Evolutionary conservation across 2,329 filamentous ascomycete genomes (phyloP).

Genomic region (Xylaria sp.): DNA sequence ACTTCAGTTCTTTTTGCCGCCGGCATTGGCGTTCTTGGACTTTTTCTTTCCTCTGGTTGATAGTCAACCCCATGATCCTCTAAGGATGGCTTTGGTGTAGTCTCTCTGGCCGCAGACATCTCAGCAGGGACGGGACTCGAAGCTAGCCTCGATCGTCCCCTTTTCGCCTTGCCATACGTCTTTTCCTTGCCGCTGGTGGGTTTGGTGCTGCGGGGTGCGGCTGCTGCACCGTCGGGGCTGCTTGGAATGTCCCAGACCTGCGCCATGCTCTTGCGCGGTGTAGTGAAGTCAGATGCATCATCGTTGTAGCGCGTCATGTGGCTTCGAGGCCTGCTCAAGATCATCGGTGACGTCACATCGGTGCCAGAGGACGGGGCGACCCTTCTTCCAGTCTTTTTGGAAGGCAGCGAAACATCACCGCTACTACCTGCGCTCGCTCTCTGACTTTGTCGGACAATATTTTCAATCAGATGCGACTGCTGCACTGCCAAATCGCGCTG

Average conservation of each 20-base stretch:
- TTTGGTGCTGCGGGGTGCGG: slow-evolving; percentile 23
- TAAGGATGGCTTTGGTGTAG: slow-evolving; percentile 1
- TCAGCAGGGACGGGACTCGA: slow-evolving; percentile 31
- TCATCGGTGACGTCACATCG: slow-evolving; percentile 44
- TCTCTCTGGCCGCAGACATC: slow-evolving; percentile 33
- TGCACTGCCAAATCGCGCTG: slow-evolving; percentile 44
- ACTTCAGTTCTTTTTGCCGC: slow-evolving; percentile 36
- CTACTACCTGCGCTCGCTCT: slow-evolving; percentile 47
- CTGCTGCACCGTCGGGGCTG: slow-evolving; percentile 39
- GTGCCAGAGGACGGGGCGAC: slow-evolving; percentile 44
- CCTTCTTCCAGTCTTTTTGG: slow-evolving; percentile 39
- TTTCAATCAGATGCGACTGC: slow-evolving; percentile 47
- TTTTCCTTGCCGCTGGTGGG: slow-evolving; percentile 33
- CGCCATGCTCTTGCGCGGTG: slow-evolving; percentile 42
- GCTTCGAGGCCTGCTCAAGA: slow-evolving; percentile 34
- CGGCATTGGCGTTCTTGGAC: slow-evolving; percentile 17
- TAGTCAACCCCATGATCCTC: slow-evolving; percentile 20
- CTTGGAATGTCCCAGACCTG: slow-evolving; percentile 50
- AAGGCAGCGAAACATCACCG: slow-evolving; percentile 44
- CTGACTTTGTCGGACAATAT: slow-evolving; percentile 49
- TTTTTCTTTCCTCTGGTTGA: slow-evolving; percentile 17
- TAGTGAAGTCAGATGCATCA: slow-evolving; percentile 43
- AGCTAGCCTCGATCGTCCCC: slow-evolving; percentile 22
- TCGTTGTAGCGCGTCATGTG: slow-evolving; percentile 37
- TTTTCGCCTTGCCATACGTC: slow-evolving; percentile 38